Evolutionary conservation across 768 basidiomycete genomes (phyloP), one percentile per base, ranked within the genome.

Genomic region (Hemileccinum impolitum): DNA sequence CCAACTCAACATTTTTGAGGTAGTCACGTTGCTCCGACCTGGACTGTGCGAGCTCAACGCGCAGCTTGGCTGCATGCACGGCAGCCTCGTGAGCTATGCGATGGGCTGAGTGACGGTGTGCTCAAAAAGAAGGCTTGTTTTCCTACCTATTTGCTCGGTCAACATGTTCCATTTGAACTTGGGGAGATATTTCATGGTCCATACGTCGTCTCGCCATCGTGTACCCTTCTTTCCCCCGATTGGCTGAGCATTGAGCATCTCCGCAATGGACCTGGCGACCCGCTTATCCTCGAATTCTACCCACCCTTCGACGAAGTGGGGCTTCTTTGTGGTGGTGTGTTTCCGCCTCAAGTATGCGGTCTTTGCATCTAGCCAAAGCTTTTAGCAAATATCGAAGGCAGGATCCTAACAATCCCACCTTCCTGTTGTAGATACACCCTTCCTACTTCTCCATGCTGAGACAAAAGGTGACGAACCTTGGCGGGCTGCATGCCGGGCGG

Each of bases 121-220:
- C 30, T 45, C 47, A 19, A 38, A 25, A 11, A 48, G 35, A 39
- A 5, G 3, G 23, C n/a, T 19, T 15, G 13, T n/a, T 40, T 15
- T 78, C 94, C 67, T 64, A 95, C 95, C 93, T 58, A 99, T 86
- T 78, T 97, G 95, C 69, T 98, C 96, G 6, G 92, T 94, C 50
- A 99, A 74, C 95, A 96, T 96, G 69, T 88, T 84, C 96, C 96
- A 99, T 61, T 94, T 96, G 77, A 98, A 99, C 61, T 84, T 88
- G 9, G 94, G 94, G 50, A 99, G 73, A 66, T 99, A 99, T 65
- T 95, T 95, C 93, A 98, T 95, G 48, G 96, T 97, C 96, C 96
- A 99, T 8, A 99, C 84, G 56, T 99, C 96, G 63, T 98, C 95
- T 64, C 91, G 76, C 90, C 92, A 97, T 50, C 91, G 76, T 3